These are phyloP conservation scores for Aspergillus aculeatus DNA, from an alignment of 2,329 filamentous ascomycete genomes.

Conservation along the genomic window DNA sequence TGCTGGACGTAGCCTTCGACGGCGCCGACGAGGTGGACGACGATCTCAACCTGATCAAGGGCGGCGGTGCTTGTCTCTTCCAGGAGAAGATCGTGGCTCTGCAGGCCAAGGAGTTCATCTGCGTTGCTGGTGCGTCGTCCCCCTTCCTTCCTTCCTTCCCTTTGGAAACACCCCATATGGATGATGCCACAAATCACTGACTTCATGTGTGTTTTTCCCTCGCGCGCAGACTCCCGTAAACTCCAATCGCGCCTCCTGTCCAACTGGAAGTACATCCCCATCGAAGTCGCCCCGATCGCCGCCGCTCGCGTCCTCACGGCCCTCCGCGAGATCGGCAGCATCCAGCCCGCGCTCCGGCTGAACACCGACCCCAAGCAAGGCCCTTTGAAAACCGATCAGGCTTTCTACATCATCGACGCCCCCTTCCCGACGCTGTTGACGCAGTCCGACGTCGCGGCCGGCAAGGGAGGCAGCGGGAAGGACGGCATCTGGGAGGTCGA, in stretches of 20 bases:
- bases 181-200: too few species aligned
- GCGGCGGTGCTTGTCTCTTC: constrained; percentile 93
- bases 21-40: constrained; percentile 96
- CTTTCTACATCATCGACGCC: constrained; percentile 88
- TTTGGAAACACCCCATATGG: too few species aligned
- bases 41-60: constrained; percentile 95
- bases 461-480: constrained; percentile 54
- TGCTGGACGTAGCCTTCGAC: constrained; percentile 90
- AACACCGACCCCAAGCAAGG: constrained; percentile 76
- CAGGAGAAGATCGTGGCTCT: constrained; percentile 96
- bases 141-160: too few species aligned
- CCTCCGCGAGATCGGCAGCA: constrained; percentile 70
- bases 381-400: constrained; percentile 80
- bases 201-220: too few species aligned
- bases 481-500: constrained; percentile 78
- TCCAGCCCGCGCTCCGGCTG: constrained; percentile 68
- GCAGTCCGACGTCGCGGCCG: constrained; percentile 53
- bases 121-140: constrained; percentile 66
- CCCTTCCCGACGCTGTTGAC: constrained; percentile 75
- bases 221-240: constrained; percentile 75
- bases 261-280: constrained; percentile 81
- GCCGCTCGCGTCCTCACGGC: constrained; percentile 73
- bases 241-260: constrained; percentile 71
- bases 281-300: constrained; percentile 87
- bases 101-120: constrained; percentile 79